Percentiles rank a stretch among this genome's conserved stretches.
These are phyloP conservation scores for Talaromyces funiculosus DNA, from an alignment of 2,329 filamentous ascomycete species.

Conservation along the genomic window DNA sequence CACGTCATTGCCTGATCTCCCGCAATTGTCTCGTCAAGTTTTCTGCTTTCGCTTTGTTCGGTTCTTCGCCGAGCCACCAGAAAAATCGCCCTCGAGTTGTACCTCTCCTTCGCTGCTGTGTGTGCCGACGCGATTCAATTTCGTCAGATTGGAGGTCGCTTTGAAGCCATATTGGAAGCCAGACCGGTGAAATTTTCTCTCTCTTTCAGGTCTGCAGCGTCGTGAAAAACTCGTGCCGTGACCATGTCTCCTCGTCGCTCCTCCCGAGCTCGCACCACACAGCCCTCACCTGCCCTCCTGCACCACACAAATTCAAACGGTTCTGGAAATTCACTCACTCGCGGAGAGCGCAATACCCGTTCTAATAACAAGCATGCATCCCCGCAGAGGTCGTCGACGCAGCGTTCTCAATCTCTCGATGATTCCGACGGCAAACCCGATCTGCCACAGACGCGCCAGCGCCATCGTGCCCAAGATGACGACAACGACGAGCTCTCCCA, in stretches of 20 bases:
- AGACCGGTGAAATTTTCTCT: neutral
- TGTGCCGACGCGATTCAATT: slow-evolving; percentile 18
- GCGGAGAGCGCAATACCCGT: slow-evolving; percentile 68
- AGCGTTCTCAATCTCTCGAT: slow-evolving; percentile 48
- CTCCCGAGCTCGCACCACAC: slow-evolving; percentile 77
- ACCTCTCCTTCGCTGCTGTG: slow-evolving; percentile 22
- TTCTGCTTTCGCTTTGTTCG: slow-evolving; percentile 15
- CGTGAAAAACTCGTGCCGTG: neutral
- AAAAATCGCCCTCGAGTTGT: slow-evolving; percentile 12
- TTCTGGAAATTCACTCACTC: slow-evolving; percentile 63
- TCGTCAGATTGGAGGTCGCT: neutral
- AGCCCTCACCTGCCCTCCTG: slow-evolving; percentile 62
- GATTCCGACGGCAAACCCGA: slow-evolving; percentile 55
- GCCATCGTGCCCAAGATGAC: slow-evolving; percentile 67
- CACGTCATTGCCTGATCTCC: slow-evolving; percentile 19
- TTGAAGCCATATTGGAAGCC: neutral
- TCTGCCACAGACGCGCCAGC: slow-evolving; percentile 65
- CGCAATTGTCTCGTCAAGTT: slow-evolving; percentile 19
- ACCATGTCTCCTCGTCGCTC: slow-evolving; percentile 74
- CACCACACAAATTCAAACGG: slow-evolving; percentile 74
- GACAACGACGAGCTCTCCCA: slow-evolving; percentile 52
- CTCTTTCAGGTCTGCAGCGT: neutral
- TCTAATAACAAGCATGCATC: slow-evolving; percentile 67
- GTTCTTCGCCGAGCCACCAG: slow-evolving; percentile 13
- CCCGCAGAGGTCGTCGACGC: slow-evolving; percentile 66